Evolutionary conservation across 495 filamentous ascomycete genomes (phyloP), one percentile per base, ranked within the genome.

Genomic region (Trichoderma parareesei): DNA sequence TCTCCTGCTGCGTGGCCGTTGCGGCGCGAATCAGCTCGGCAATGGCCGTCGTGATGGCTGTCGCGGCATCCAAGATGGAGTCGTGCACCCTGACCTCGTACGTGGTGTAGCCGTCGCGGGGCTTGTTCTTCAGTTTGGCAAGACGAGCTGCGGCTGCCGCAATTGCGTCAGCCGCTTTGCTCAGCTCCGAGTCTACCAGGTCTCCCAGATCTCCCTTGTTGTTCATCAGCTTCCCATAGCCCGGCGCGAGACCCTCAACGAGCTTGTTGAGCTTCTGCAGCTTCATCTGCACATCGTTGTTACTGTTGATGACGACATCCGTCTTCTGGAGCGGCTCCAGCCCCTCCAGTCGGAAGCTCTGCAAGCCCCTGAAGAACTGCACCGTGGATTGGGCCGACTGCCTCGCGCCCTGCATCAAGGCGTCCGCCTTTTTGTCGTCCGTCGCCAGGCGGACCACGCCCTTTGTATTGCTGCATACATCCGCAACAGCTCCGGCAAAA

Each of bases 81-180:
- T 97, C 95, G 78, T 97, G 91, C 71, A 98, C 95, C 65, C 85
- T 87, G 60, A 98, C 84, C 73, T 98, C 94, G 74, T 97, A 97
- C 1, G 93, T 98, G n/a, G 91, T 90, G 79, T 93, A 98, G 13
- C 89, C 87, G 68, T 96, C 94, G 63, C 91, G 88, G 16, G 91
- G 90, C 81, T 98, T 98, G 74, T 90, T 96, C 84, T 85, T 90
- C 63, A 98, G 84, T 77, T 91, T 96, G 59, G 89, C 88, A 60
- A 98, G 82, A 35, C 93, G 88, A 65, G 89, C 90, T 1, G 91
- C 88, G 4, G 94, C 94, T 35, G 93, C 93, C 5, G 93, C 90
- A 66, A 98, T 97, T 65, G 94, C 93, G 69, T 94, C 89, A 5
- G 94, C 94, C n/a, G 94, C 94, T 73, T 93, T 96, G 72, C 80